Percentiles rank a stretch among this genome's conserved stretches.
These are phyloP conservation scores for Phytophthora nicotianae DNA, from an alignment of 352 stramenopile genomes.

Conservation along the genomic window DNA sequence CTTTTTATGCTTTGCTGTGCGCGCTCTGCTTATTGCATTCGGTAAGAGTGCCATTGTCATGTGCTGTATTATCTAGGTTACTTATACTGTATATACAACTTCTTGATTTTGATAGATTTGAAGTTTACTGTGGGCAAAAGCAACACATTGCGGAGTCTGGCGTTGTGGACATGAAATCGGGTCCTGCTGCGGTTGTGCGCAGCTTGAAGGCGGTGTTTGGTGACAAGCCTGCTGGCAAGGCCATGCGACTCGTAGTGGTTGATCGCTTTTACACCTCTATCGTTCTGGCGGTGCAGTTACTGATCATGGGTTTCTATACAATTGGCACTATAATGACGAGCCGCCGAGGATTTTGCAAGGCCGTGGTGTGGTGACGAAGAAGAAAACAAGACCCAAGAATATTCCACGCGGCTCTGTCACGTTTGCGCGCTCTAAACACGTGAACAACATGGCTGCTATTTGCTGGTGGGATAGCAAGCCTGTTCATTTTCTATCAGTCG, in stretches of 20 bases:
- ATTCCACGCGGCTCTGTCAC: slow-evolving; percentile 1
- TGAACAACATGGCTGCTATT: slow-evolving; percentile 8
- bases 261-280: not conserved
- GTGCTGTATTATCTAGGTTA: not conserved
- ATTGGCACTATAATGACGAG: not conserved
- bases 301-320: not conserved
- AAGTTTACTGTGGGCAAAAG: not conserved
- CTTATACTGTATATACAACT: no score
- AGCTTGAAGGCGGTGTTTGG: not conserved
- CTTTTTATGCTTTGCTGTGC: not conserved
- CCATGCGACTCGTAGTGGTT: not conserved
- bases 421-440: slow-evolving; percentile 5
- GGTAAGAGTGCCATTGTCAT: no score
- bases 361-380: slow-evolving; percentile 2
- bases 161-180: not conserved
- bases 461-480: slow-evolving; percentile 1
- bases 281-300: not conserved
- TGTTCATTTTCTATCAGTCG: not conserved
- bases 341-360: slow-evolving; percentile 5
- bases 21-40: not conserved
- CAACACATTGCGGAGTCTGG: not conserved
- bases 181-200: not conserved
- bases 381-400: slow-evolving; percentile 7
- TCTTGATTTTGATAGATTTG: not conserved
- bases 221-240: not conserved